Percentiles rank a stretch among this genome's conserved stretches.
Evolutionary conservation across 2,329 filamentous ascomycete species (phyloP).

Genomic region (Penicillium sp.): DNA sequence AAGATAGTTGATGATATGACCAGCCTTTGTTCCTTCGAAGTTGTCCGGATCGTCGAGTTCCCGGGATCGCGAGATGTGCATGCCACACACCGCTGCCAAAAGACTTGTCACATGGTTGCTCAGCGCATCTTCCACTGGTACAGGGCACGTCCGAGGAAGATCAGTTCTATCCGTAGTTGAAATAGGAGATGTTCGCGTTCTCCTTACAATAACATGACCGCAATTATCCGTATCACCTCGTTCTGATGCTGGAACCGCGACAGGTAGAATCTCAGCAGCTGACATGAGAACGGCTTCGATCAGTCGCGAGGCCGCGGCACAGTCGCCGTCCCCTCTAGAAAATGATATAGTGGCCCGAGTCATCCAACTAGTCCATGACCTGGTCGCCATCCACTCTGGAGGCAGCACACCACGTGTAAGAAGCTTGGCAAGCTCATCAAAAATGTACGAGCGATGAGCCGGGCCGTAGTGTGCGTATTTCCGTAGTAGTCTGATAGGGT

Average conservation of each 20-base stretch:
- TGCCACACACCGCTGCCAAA: constrained; percentile 44
- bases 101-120: constrained; percentile 46
- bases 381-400: constrained; percentile 51
- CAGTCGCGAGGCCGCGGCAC: constrained; percentile 38
- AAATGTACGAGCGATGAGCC: constrained; percentile 38
- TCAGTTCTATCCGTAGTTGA: constrained; percentile 13
- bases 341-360: constrained; percentile 46
- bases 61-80: constrained; percentile 44
- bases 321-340: constrained; percentile 43
- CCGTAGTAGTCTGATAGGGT: constrained; percentile 41
- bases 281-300: constrained; percentile 44
- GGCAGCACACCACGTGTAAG: constrained; percentile 42
- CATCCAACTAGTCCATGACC: constrained; percentile 45
- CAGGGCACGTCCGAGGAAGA: constrained; percentile 34
- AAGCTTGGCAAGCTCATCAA: constrained; percentile 44
- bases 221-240: background rate
- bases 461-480: constrained; percentile 34
- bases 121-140: constrained; percentile 44
- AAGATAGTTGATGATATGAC: constrained; percentile 35
- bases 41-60: constrained; percentile 21
- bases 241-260: background rate
- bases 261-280: constrained; percentile 31
- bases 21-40: constrained; percentile 32
- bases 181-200: constrained; percentile 30
- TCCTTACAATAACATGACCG: constrained; percentile 13